Percentiles rank a stretch among this genome's conserved stretches.
Evolutionary conservation across 495 filamentous ascomycete genomes (phyloP).

Genomic region (Platismatia glauca): DNA sequence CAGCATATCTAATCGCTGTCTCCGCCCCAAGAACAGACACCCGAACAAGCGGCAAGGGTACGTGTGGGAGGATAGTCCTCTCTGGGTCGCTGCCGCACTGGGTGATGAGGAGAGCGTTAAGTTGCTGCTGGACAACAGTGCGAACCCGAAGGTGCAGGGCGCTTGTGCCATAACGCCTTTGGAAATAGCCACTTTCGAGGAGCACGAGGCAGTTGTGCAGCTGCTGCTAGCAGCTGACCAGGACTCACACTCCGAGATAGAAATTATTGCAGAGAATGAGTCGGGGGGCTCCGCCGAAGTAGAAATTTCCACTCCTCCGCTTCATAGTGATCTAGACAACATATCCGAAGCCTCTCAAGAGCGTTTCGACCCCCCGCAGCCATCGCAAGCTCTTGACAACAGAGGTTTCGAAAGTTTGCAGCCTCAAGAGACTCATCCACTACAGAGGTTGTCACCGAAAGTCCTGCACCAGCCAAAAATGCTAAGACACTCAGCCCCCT

Average conservation of each 20-base stretch:
- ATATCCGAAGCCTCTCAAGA: not conserved
- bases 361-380: not conserved
- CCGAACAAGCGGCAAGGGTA: too few species aligned
- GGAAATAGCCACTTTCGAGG: not conserved
- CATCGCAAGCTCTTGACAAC: not conserved
- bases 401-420: not conserved
- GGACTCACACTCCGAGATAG: not conserved
- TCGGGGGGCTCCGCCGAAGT: not conserved
- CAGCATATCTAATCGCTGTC: too few species aligned
- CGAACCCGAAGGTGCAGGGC: too few species aligned
- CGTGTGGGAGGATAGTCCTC: too few species aligned
- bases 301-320: not conserved
- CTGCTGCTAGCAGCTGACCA: not conserved
- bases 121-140: too few species aligned
- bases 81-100: too few species aligned
- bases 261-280: not conserved
- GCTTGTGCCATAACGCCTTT: not conserved
- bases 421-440: too few species aligned
- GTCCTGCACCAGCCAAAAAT: too few species aligned
- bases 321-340: not conserved
- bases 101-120: too few species aligned
- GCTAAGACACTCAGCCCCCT: too few species aligned
- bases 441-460: too few species aligned
- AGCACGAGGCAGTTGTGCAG: not conserved
- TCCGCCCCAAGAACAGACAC: too few species aligned